Base-by-base conservation (phyloP, 805 yeast species). In the Scheffersomyces stipitis region DNA sequence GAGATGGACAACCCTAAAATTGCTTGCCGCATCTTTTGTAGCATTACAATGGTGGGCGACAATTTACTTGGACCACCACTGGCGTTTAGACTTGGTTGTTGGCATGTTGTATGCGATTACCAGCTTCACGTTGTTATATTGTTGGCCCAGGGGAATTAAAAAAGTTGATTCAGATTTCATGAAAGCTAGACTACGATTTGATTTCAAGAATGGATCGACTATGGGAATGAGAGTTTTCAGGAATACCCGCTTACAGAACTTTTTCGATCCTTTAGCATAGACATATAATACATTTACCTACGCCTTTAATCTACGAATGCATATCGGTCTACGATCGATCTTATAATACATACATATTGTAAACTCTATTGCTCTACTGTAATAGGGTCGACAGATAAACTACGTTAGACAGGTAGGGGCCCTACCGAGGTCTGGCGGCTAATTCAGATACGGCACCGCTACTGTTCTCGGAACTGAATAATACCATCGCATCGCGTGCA, bases 11-110 rank as follows among this genome's bases (percentile, higher is more conserved):
- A 26, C 46, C 1, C 54, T 67, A 18, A 68, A 66, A 42, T 13
- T 64, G 4, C 44, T 69, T 1, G 72, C 69, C 15, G 49, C 71
- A 4, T 24, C 42, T 0, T 81, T 75, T 55, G 75, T 81, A 5
- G 40, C 66, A 2, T 51, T 78, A 23, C 87, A 81, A 52, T 80
- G 87, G 84, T 83, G 87, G 86, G 78, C 86, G 16, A 79, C 86
- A 3, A 78, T 82, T 62, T 83, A 83, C 49, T 56, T 83, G 40
- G 87, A 81, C 52, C 88, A 81, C 56, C 89, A 82, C 56, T 83
- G 81, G 73, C 66, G 86, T 41, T 56, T 81, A 24, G 88, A 83
- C 52, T 59, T 81, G 35, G 56, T 80, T 26, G 64, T 66, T 12
- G 87, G 87, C 6, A 55, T 76, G 51, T 22, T 64, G 3, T 82